Evolutionary conservation across 345 rosid species (phyloP).

Genomic region (Corymbia maculata): DNA sequence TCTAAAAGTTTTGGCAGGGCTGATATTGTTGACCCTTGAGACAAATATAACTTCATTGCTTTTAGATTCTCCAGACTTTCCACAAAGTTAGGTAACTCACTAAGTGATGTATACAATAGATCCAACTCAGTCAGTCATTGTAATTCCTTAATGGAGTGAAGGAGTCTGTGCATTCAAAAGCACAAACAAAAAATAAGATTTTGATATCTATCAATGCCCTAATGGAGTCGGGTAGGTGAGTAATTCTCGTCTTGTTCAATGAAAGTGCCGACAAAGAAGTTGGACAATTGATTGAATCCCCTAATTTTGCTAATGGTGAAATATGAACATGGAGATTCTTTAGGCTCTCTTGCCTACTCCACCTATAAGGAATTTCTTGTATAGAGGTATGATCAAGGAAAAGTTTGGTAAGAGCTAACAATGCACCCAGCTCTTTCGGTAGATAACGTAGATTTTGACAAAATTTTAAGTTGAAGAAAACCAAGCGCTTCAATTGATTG

Average conservation of each 20-base stretch:
- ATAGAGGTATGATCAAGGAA: neutral
- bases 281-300: neutral
- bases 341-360: neutral
- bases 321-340: neutral
- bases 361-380: neutral
- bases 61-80: too few relatives aligned
- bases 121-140: too few relatives aligned
- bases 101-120: too few relatives aligned
- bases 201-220: neutral
- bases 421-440: too few relatives aligned
- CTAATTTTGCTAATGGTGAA: neutral
- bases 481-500: neutral
- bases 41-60: too few relatives aligned
- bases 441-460: too few relatives aligned
- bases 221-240: neutral
- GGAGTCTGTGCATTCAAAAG: neutral
- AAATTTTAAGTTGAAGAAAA: neutral
- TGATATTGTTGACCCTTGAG: too few relatives aligned
- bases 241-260: neutral
- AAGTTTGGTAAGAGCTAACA: too few relatives aligned
- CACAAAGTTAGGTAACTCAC: too few relatives aligned
- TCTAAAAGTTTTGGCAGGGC: too few relatives aligned
- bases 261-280: neutral
- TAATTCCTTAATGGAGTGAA: too few relatives aligned
- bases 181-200: neutral